Conservation (phyloP, 164 flowering plant species). For the Nymphaea colorata region DNA sequence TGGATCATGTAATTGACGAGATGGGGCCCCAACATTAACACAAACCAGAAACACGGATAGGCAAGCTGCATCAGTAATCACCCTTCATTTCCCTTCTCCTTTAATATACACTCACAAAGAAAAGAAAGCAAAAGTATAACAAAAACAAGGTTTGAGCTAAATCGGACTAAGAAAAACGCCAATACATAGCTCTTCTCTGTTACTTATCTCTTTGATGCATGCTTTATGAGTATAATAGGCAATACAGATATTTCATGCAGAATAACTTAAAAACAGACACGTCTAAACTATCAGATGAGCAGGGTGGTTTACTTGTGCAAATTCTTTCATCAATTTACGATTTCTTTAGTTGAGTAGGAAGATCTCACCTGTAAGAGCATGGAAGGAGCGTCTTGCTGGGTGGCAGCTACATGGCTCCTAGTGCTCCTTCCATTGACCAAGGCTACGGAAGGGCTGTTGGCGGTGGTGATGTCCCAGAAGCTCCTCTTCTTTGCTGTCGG, state of each 20-base stretch:
- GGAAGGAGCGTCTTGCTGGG: constrained; percentile 55
- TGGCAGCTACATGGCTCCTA: constrained; percentile 49
- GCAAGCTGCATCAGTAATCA: constrained; percentile 58
- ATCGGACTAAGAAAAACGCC: neutral
- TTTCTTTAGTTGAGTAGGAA: neutral
- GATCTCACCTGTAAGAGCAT: constrained; percentile 78
- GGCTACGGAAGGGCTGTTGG: constrained; percentile 66
- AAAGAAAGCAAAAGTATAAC: neutral
- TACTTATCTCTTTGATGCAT: neutral
- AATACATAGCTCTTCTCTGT: neutral
- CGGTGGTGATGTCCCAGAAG: constrained; percentile 84
- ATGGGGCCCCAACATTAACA: constrained; percentile 43
- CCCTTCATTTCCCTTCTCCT: neutral
- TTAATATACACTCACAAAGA: neutral
- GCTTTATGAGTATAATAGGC: neutral
- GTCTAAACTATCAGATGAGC: neutral
- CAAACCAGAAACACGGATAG: constrained; percentile 56
- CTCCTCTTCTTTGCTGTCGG: constrained; percentile 74
- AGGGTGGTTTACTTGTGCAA: too few relatives aligned
- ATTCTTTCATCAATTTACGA: too few relatives aligned
- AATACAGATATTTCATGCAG: neutral
- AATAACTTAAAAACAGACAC: neutral
- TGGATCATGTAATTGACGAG: constrained; percentile 35
- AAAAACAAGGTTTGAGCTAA: neutral
- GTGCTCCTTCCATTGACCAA: constrained; percentile 60